Evolutionary conservation across 305 asterid genomes (phyloP).

Genomic region (Petunia hybrid): DNA sequence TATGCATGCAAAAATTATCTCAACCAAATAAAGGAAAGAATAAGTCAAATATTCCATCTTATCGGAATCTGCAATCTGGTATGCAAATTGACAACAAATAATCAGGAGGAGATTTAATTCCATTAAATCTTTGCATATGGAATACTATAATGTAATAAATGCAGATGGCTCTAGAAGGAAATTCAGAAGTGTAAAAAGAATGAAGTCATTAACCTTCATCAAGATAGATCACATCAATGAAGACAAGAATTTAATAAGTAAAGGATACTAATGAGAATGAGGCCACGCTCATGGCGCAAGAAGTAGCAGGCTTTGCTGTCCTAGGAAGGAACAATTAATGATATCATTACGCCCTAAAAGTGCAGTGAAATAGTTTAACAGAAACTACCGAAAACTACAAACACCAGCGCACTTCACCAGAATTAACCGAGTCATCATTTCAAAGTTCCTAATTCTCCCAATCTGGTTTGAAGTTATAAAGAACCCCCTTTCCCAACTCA

Average conservation of each 20-base stretch:
- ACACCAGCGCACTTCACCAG: slow-evolving; percentile 6
- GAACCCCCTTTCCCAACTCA: not conserved
- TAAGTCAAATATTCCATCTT: not conserved
- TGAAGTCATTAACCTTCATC: slow-evolving; percentile 7
- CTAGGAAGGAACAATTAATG: not conserved
- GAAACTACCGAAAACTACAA: not conserved
- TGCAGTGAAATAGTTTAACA: not conserved
- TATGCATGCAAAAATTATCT: slow-evolving; percentile 9
- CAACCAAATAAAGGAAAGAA: not conserved
- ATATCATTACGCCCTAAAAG: not conserved
- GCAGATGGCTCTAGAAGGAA: slow-evolving; percentile 13
- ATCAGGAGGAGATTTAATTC: not conserved
- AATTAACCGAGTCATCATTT: not conserved
- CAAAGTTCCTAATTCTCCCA: not conserved
- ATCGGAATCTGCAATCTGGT: not conserved
- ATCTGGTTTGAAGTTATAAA: slow-evolving; percentile 15
- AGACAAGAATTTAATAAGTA: slow-evolving; percentile 5
- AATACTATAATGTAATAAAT: not conserved
- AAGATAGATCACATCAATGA: slow-evolving; percentile 9
- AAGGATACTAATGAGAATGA: not conserved
- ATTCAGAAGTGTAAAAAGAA: slow-evolving; percentile 6
- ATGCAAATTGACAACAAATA: not conserved
- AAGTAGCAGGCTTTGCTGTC: not conserved
- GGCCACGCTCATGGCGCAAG: not conserved
- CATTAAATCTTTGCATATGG: slow-evolving; percentile 1